Base-by-base conservation (phyloP, 1,139 yeast genomes). In the Trichomonascaceae sp. region DNA sequence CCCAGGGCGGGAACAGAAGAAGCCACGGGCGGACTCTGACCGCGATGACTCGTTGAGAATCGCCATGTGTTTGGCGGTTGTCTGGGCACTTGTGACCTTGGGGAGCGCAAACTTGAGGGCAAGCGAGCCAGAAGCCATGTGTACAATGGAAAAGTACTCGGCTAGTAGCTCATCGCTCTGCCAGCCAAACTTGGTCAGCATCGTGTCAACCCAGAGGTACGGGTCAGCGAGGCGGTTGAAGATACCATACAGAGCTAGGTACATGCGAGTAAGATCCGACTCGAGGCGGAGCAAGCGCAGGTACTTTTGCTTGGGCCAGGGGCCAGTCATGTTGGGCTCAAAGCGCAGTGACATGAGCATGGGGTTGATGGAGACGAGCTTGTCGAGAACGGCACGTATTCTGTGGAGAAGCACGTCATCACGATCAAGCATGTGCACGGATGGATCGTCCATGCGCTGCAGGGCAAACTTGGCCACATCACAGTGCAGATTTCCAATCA, bases 261-360 rank as follows among this genome's bases (percentile, higher is more conserved):
- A 42, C 32, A 52, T 29, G 28, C 44, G 41, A 5, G 43, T 30
- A 25, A 51, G 17, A 26, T 50, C 52, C 13, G 41, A 31, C 25
- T 40, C 42, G n/a, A 49, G 35, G 25, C 37, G 30, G 17, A 44
- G 27, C 6, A 52, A 34, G 20, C 46, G 36, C 28, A 30, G 28
- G 31, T 52, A 52, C 35, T 46, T 46, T 6, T 39, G 39, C 33
- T 39, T 39, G 6, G 56, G 56, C 54, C 54, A 52, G 6, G 36
- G 37, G 3, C 56, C 56, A 11, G 44, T 42, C 26, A 52, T 28
- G 11, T 51, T 44, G 1, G 56, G 56, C 42, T 52, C 56, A 33
- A 33, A 52, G 17, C 37, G 38, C 11, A 50, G 37, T 14, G 43
- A 38, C 5, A 37, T 37, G 36, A 50, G 37, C 27, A 47, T 31